Evolutionary conservation across 2,329 filamentous ascomycete genomes (phyloP), one percentile per base, ranked within the genome.

Genomic region (Trichocomaceae sp.): DNA sequence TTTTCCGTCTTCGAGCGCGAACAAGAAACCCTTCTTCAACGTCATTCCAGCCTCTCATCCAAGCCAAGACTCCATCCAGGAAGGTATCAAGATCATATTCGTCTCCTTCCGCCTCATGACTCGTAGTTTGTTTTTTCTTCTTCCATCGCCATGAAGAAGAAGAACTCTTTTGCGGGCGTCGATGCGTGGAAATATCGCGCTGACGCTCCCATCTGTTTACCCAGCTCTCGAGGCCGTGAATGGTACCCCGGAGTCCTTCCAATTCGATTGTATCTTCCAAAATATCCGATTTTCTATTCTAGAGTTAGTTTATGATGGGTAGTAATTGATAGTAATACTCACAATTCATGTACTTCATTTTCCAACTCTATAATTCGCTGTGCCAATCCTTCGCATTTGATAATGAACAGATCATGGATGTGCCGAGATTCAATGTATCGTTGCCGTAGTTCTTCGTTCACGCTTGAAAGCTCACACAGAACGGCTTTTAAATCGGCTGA

Each of bases 281-380:
- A 26, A 68, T 60, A 42, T 71, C 66, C 2, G 60, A 58, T 52
- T 66, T 58, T 44, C 69, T 47, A 29, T 29, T 5, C 22, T n/a
- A 33, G n/a, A 51, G 31, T 37, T 9, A 37, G 17, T 19, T 20
- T 12, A 10, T 20, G 46, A 31, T 20, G 17, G 26, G 17, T 2
- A 29, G 4, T 29, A 29, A 31, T n/a, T 7, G 19, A 29, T 22
- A 22, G n/a, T 26, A n/a, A 7, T 17, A 64, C 72, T 61, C 67
- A 85, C 80, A 87, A 72, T 58, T 83, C 77, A 41, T 74, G 64
- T 44, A 86, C 73, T 44, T 81, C 78, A 37, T 76, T 76, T 62
- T 86, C 82, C 13, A 87, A 74, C 56, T 81, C 79, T 22, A 82
- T 73, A 55, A 86, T 82, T 51, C 79, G 79, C 59, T 82, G 74